Percentiles rank a stretch among this genome's conserved stretches.
These are phyloP conservation scores for Hirschfeldia incana DNA, from an alignment of 345 rosid species.

Conservation along the genomic window DNA sequence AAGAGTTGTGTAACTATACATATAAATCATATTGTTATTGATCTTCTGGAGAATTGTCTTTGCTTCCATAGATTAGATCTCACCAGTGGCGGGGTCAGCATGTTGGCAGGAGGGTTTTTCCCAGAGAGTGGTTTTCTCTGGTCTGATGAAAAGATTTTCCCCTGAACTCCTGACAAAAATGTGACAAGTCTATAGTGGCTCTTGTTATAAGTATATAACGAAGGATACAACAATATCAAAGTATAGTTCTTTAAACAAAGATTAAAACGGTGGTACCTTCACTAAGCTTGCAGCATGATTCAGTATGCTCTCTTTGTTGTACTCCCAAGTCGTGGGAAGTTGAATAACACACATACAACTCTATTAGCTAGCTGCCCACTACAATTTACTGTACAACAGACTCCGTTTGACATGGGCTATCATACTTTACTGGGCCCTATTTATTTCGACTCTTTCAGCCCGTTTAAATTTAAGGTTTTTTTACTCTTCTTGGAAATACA, in stretches of 20 bases:
- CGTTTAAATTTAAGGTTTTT: not conserved
- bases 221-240: not conserved
- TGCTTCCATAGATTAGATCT: conserved; percentile 39
- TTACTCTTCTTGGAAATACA: not conserved
- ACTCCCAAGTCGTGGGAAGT: conserved; percentile 87
- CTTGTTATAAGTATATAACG: not conserved
- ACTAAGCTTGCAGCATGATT: conserved; percentile 80
- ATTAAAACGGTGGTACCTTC: conserved; percentile 52
- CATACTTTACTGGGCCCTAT: not conserved
- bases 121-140: conserved; percentile 75
- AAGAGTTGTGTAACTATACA: not conserved
- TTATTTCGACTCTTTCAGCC: not conserved
- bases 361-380: conserved; percentile 28
- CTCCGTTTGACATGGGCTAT: not conserved
- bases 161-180: conserved; percentile 64
- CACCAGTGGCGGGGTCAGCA: too few species aligned
- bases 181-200: not conserved
- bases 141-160: conserved; percentile 78
- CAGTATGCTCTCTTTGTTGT: conserved; percentile 87
- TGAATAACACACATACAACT: conserved; percentile 33
- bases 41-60: conserved; percentile 45
- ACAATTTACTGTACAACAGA: not conserved
- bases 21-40: conserved; percentile 15
- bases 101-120: too few species aligned
- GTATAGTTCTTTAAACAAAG: not conserved